These are phyloP conservation scores for Wickerhamomyces pijperi DNA, from an alignment of 805 yeast genomes.

Conservation along the genomic window DNA sequence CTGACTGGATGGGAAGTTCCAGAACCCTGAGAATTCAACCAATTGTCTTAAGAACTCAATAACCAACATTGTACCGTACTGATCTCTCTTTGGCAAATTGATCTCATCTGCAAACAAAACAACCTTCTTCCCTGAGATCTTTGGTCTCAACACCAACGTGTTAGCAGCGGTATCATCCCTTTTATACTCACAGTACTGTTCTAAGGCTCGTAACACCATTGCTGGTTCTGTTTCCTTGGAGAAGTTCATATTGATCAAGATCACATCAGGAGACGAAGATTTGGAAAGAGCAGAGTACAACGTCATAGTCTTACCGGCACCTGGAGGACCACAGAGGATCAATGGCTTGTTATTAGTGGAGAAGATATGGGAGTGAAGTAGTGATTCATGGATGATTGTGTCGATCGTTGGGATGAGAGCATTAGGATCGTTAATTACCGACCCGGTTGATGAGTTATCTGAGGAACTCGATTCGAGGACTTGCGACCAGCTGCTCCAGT, in stretches of 20 bases:
- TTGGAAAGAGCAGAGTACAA: constrained; percentile 46
- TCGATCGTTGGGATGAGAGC: constrained; percentile 71
- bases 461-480: no score
- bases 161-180: constrained; percentile 30
- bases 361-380: constrained; percentile 27
- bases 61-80: constrained; percentile 62
- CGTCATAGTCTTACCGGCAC: constrained; percentile 94
- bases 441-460: constrained; percentile 4
- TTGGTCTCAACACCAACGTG: constrained; percentile 36
- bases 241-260: constrained; percentile 62
- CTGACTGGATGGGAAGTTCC: no score
- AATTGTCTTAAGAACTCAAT: constrained; percentile 66
- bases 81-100: constrained; percentile 66
- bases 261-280: constrained; percentile 42
- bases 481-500: constrained; percentile 38
- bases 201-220: constrained; percentile 50
- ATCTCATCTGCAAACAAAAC: constrained; percentile 89
- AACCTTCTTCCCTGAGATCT: constrained; percentile 51
- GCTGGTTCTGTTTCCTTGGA: constrained; percentile 69
- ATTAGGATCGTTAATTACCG: constrained; percentile 44
- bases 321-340: constrained; percentile 91
- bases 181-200: constrained; percentile 59
- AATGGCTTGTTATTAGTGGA: constrained; percentile 49
- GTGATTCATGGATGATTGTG: constrained; percentile 53
- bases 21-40: constrained; percentile 66